Evolutionary conservation across 805 yeast species (phyloP).

Genomic region (Candida montana): DNA sequence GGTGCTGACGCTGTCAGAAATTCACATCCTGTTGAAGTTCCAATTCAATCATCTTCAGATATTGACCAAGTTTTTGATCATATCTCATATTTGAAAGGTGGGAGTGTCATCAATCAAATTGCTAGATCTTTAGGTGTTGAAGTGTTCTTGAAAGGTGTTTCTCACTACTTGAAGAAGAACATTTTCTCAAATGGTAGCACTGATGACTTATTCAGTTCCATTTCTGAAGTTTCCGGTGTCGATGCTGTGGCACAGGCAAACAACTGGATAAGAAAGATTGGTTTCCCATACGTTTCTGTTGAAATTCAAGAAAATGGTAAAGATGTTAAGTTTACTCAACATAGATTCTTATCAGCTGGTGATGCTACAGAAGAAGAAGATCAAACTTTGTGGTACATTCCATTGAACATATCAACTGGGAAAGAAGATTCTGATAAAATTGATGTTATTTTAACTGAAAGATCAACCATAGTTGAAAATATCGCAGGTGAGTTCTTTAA

Average conservation of each 20-base stretch:
- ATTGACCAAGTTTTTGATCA: conserved; percentile 83
- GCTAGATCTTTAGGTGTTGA: conserved; percentile 73
- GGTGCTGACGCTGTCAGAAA: conserved; percentile 70
- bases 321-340: conserved; percentile 54
- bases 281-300: conserved; percentile 69
- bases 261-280: conserved; percentile 74
- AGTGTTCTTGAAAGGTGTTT: conserved; percentile 69
- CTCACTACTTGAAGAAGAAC: conserved; percentile 67
- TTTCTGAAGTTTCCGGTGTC: conserved; percentile 61
- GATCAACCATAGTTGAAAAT: conserved; percentile 38
- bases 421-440: conserved; percentile 47
- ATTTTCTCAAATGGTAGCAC: conserved; percentile 74
- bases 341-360: conserved; percentile 68
- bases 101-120: conserved; percentile 72
- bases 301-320: conserved; percentile 39
- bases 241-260: conserved; percentile 67
- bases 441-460: conserved; percentile 48
- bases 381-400: conserved; percentile 58
- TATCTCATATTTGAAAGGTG: conserved; percentile 77
- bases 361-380: conserved; percentile 72
- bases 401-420: conserved; percentile 39
- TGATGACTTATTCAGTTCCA: conserved; percentile 66
- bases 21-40: conserved; percentile 83
- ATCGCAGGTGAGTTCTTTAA: conserved; percentile 51
- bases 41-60: conserved; percentile 69